Base-by-base conservation (phyloP, 2,329 filamentous ascomycete genomes). In the Cadophora luteo-olivacea region DNA sequence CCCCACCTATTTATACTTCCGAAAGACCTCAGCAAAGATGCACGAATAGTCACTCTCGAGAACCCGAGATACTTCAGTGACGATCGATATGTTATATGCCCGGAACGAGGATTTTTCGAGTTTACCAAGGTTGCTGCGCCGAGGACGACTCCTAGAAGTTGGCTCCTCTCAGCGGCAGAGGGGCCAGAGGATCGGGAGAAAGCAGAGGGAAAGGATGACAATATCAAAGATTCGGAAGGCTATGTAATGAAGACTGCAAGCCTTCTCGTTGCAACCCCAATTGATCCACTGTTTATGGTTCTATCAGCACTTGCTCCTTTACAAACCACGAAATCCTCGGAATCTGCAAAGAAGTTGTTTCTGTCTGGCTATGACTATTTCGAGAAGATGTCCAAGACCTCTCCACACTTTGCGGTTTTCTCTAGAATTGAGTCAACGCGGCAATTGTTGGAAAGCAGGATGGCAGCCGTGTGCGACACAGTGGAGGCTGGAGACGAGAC, bases 281-380 rank as follows among this genome's bases (percentile, higher is more conserved):
- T 97, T 65, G 96, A 99, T 78, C 86, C 92, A 5, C 77, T 97
- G 3, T 98, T 98, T 81, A 83, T 98, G 62, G 78, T 97, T 3
- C 82, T 98, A 1, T 92, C 95, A 0, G 86, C 89, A 4, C 84
- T 98, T 1, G 81, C 83, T 79, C 87, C 49, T 75, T 80, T 41
- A 78, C 79, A 63, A 64, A 72, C 79, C 1, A 73, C 81, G 14
- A 82, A 83, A 57, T 75, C 78, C 12, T 81, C 82, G 29, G 82
- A 84, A 60, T 79, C 82, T 1, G 77, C 81, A 51, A 92, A 89
- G 76, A 85, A 85, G 54, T 83, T 90, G 63, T 93, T 93, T 73
- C 82, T 93, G 16, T 86, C 88, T 0, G 82, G 88, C 65, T 91
- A 94, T 60, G 92, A 94, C 76, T 86, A 94, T 75, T 81, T 94